Evolutionary conservation across 2,329 filamentous ascomycete genomes (phyloP).

Genomic region (Fusarium tjaetaba): DNA sequence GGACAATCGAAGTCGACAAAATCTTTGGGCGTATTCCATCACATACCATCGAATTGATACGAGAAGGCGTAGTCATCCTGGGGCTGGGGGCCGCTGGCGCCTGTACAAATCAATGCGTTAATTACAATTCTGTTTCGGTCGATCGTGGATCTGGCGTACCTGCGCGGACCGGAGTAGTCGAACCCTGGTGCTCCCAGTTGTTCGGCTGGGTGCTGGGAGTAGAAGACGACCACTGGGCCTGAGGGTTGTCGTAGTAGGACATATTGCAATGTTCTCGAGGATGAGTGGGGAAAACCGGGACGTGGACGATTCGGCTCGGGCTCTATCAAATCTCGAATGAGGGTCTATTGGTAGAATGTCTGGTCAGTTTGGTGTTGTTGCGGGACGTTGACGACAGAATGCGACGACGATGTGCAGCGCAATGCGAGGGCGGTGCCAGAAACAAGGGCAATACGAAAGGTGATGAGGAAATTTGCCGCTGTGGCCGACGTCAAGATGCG

Average conservation of each 20-base stretch:
- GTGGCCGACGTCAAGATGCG: constrained; percentile 39
- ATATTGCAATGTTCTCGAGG: constrained; percentile 43
- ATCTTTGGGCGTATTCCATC: background rate
- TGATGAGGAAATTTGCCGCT: constrained; percentile 38
- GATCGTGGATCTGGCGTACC: constrained; percentile 43
- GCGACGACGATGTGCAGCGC: constrained; percentile 26
- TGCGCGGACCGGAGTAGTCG: constrained; percentile 53
- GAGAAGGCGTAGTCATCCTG: constrained; percentile 85
- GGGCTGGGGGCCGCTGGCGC: constrained; percentile 77
- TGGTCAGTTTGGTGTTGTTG: constrained; percentile 30
- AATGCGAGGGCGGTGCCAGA: constrained; percentile 19
- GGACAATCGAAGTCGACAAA: background rate
- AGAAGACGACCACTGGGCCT: constrained; percentile 53
- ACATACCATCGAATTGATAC: constrained; percentile 90
- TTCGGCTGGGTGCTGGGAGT: constrained; percentile 46
- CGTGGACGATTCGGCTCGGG: constrained; percentile 9
- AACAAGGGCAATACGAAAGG: constrained; percentile 20
- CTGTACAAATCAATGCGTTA: constrained; percentile 52
- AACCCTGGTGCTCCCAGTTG: constrained; percentile 59
- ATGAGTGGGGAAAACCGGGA: constrained; percentile 33
- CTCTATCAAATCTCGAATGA: constrained; percentile 25
- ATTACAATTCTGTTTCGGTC: background rate
- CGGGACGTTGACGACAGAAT: constrained; percentile 14
- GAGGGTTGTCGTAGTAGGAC: constrained; percentile 59
- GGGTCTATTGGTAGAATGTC: constrained; percentile 19